phyloP scores from a whole-genome alignment of 192 early-diverging fungal genomes.

The Powellomyces hirtus region DNA sequence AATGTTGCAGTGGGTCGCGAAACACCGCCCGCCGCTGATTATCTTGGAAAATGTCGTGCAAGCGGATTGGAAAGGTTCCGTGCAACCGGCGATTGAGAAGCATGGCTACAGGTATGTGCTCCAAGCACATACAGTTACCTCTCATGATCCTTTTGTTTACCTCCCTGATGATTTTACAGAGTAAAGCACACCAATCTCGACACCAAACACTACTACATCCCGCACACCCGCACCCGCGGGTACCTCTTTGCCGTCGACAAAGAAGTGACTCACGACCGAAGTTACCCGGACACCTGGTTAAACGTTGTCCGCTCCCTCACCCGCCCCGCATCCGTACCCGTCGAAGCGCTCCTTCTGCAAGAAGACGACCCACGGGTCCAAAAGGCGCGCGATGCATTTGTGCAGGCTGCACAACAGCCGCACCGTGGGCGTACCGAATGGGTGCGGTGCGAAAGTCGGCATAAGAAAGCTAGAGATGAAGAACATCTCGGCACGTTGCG shows the following conservation, averaged over 20 bases:
- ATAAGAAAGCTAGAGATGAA: constrained; percentile 31
- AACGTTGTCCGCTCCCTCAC: constrained; percentile 23
- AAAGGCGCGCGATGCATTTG: constrained; percentile 26
- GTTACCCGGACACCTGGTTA: constrained; percentile 30
- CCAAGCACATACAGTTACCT: not conserved
- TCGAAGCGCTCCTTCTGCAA: constrained; percentile 45
- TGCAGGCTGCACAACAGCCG: constrained; percentile 5
- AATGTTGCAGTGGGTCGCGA: constrained; percentile 42
- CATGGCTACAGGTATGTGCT: not conserved
- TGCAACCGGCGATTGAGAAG: constrained; percentile 1
- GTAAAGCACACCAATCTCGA: constrained; percentile 28
- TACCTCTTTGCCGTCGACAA: constrained; percentile 38
- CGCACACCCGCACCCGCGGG: constrained; percentile 45
- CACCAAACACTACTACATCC: constrained; percentile 49
- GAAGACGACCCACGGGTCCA: constrained; percentile 46
- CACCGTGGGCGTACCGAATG: constrained; percentile 33
- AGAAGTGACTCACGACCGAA: not conserved
- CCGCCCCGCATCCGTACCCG: constrained; percentile 30
- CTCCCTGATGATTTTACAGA: constrained; percentile 25
- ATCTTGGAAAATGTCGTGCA: constrained; percentile 45
- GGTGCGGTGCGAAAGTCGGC: constrained; percentile 43
- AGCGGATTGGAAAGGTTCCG: constrained; percentile 35
- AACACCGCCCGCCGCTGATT: constrained; percentile 38
- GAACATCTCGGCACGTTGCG: constrained; percentile 38
- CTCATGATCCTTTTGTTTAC: not conserved